Percentiles rank a stretch among this genome's conserved stretches.
phyloP scores from a whole-genome alignment of 129 eudicot species.

The Saposhnikovia divaricata region DNA sequence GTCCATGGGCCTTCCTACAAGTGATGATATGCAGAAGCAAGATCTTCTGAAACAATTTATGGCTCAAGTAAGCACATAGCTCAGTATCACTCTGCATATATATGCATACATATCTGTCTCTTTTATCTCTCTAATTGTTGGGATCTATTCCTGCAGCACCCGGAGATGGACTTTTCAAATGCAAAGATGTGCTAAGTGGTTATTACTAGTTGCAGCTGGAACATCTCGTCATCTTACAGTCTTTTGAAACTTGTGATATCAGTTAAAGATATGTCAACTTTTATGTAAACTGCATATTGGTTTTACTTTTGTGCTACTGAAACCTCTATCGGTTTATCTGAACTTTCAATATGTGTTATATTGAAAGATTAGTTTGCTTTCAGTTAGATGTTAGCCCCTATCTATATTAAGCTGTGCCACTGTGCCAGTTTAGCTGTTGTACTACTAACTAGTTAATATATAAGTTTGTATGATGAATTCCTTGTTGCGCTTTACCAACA shows the following conservation, averaged over 20 bases:
- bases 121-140: slow-evolving; percentile 4
- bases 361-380: not conserved
- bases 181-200: slow-evolving; percentile 32
- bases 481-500: not conserved
- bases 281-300: not conserved
- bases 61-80: slow-evolving; percentile 40
- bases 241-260: not conserved
- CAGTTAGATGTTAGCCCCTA: not conserved
- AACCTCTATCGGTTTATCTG: not conserved
- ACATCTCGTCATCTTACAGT: not conserved
- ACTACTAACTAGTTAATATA: not conserved
- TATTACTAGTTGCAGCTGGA: not conserved
- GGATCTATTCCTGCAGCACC: slow-evolving; percentile 47
- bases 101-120: not conserved
- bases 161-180: slow-evolving; percentile 78
- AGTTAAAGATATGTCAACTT: not conserved
- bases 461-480: not conserved
- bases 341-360: not conserved
- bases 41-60: slow-evolving; percentile 68
- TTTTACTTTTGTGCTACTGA: not conserved
- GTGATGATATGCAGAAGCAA: slow-evolving; percentile 85
- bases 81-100: not conserved
- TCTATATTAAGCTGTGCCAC: not conserved
- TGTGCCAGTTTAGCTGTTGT: not conserved
- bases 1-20: slow-evolving; percentile 79